Evolutionary conservation across 2,329 filamentous ascomycete species (phyloP), one percentile per base, ranked within the genome.

Genomic region (Phoma sp.): DNA sequence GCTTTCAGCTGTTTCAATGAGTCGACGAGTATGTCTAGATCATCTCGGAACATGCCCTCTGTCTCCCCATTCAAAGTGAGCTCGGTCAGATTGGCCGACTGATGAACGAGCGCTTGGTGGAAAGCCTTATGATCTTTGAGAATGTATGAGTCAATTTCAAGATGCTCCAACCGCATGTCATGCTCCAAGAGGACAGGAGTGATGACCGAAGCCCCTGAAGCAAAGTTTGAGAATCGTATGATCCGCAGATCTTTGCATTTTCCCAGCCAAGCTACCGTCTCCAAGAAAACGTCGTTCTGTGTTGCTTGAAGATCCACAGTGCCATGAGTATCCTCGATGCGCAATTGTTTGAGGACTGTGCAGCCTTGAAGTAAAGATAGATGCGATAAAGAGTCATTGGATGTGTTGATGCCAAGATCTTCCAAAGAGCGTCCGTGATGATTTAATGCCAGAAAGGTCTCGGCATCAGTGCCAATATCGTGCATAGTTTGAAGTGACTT

Each of bases 401-500:
- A 78, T 39, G 86, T 70, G 42, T 75, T 79, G 4, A 87, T 70
- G 55, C 80, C 79, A 53, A 87, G 69, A 54, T 79, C 74, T 54
- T 76, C 81, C 9, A 91, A 74, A 4, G 86, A 85, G 37, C 78
- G 69, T 11, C 78, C 73, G 60, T 87, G 85, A 22, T 75, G 73
- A 54, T 78, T 80, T 5, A 87, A 62, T 3, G 82, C 80, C 24
- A 77, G 68, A 41, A 88, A 82, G 0, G 85, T 83, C 38, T 82
- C 76, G 3, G 77, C 72, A 0, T 82, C 82, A 13, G 89, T 77
- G 2, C 78, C 74, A 58, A 84, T 84, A 36, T 78, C 75, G 64
- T 82, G 83, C 48, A 86, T 79, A 25, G 86, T 80, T 52, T 85
- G 78, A 51, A 90, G 86, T 18, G 79, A 80, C 51, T 78, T 77